Conservation (phyloP, 164 flowering plant species). For the Stephania japonica region DNA sequence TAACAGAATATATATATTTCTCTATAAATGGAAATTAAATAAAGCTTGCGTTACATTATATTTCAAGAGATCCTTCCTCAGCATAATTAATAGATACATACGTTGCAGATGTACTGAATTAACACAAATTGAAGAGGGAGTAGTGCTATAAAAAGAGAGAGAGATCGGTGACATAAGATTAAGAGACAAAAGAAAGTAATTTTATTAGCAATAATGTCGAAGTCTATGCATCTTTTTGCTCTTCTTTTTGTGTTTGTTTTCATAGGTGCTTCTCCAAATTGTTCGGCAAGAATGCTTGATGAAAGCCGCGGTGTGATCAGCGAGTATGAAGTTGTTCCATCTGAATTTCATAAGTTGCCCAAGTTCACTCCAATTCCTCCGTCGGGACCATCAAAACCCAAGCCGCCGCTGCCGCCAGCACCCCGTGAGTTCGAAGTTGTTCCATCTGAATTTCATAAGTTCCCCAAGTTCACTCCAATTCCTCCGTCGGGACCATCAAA, state of each 20-base stretch:
- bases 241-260: not conserved
- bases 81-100: too few species aligned
- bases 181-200: too few species aligned
- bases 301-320: not conserved
- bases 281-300: not conserved
- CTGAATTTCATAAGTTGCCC: not conserved
- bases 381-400: not conserved
- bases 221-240: not conserved
- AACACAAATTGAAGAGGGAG: too few species aligned
- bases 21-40: too few species aligned
- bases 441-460: not conserved
- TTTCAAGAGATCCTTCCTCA: too few species aligned
- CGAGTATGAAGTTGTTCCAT: not conserved
- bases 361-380: not conserved
- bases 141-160: too few species aligned
- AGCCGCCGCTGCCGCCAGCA: not conserved
- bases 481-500: not conserved
- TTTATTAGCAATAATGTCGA: not conserved
- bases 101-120: too few species aligned
- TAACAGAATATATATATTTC: too few species aligned
- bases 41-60: too few species aligned
- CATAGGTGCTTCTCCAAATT: not conserved
- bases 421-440: too few species aligned
- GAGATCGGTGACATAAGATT: too few species aligned
- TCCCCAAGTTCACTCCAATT: not conserved